Base-by-base conservation (phyloP, 106 monocot species). In the Acanthochlamys bracteata region DNA sequence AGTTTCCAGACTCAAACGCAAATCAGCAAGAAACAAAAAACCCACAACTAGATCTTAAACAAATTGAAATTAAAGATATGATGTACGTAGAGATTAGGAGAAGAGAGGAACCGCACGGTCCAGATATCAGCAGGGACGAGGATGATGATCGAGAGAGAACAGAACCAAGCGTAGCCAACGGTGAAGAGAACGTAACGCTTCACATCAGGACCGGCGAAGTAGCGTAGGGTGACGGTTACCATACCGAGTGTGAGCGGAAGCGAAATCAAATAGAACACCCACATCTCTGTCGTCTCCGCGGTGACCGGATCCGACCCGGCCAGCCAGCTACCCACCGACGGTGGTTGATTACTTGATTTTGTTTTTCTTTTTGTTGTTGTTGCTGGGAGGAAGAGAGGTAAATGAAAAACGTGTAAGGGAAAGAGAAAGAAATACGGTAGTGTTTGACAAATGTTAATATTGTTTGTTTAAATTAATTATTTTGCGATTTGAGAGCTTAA, bases 121-220 rank as follows among this genome's bases (percentile, higher is more conserved):
- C 95, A 95, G 68, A 95, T 95, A 64, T 95, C 95, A 27, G 95
- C 90, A 53, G 95, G 95, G 55, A 95, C 95, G 75, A 95, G 95
- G 56, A 95, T 95, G 82, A 95, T 90, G 67, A 95, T 84, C 55
- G 95, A 90, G 39, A 95, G 65, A 51, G 95, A 95, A 78, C 95
- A 95, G 74, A 95, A 95, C 95, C 95, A 95, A 40, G 95, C 80
- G 80, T 95, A 95, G n/a, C 90, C 95, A 47, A 95, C 95, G 74
- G 87, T 84, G 76, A 80, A 79, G 45, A 95, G 69, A 24, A 95
- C 95, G 78, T 95, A 95, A 12, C 78, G 66, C 7, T 86, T 90
- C 41, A 87, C 84, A 62, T 82, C 84, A 10, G 90, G 95, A 1
- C 95, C 95, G 15, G 95, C 90, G 82, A 95, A 95, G 78, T 95